Percentiles rank a stretch among this genome's conserved stretches.
phyloP scores from a whole-genome alignment of 2,329 filamentous ascomycete species.

The Phyllachora maydis region DNA sequence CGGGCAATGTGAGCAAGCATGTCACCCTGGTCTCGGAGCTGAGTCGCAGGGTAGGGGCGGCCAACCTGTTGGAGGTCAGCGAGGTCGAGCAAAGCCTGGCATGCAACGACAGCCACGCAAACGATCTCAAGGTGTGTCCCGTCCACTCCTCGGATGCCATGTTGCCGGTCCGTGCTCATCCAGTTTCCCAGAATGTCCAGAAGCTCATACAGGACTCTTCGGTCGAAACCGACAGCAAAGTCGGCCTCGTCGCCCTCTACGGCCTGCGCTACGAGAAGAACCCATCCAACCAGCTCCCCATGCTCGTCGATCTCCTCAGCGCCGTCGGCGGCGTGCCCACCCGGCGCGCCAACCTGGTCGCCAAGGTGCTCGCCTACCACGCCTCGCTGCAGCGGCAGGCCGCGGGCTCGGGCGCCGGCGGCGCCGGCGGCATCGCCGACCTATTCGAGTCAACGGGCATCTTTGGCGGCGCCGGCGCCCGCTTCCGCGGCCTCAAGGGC shows the following conservation, averaged over 20 bases:
- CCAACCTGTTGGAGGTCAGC: constrained; percentile 84
- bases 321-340: constrained; percentile 66
- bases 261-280: constrained; percentile 81
- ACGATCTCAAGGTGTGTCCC: constrained; percentile 60
- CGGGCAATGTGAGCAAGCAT: constrained; percentile 95
- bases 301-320: constrained; percentile 69
- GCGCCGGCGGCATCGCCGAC: constrained; percentile 63
- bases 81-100: constrained; percentile 93
- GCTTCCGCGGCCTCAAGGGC: constrained; percentile 87
- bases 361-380: constrained; percentile 69
- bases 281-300: constrained; percentile 60
- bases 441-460: constrained; percentile 84
- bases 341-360: constrained; percentile 57
- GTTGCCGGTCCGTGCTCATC: background rate
- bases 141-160: background rate
- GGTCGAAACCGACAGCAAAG: constrained; percentile 64
- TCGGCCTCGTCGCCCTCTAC: constrained; percentile 84
- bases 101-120: constrained; percentile 86
- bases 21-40: constrained; percentile 90
- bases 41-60: constrained; percentile 66
- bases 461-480: constrained; percentile 69
- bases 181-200: constrained; percentile 47
- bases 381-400: constrained; percentile 58
- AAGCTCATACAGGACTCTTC: constrained; percentile 61
- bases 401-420: constrained; percentile 48